These are phyloP conservation scores for Emiliania huxleyi DNA, from an alignment of 78 protist species.

Conservation along the genomic window DNA sequence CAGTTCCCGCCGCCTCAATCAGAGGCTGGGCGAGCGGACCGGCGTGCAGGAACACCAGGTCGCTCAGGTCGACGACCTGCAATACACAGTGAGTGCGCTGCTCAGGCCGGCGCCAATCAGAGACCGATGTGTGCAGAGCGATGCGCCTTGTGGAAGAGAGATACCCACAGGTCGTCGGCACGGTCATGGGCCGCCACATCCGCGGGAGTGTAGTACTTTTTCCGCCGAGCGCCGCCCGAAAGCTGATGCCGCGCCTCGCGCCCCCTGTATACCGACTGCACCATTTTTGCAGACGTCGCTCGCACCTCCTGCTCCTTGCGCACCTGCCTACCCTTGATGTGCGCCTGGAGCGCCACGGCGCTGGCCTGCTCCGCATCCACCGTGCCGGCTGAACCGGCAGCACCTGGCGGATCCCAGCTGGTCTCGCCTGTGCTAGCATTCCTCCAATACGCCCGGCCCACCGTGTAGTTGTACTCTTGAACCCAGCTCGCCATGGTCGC, in stretches of 20 bases:
- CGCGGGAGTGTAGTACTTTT: conserved; percentile 39
- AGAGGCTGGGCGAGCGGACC: conserved; percentile 32
- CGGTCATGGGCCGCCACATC: conserved; percentile 54
- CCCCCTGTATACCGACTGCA: neutral
- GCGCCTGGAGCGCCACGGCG: neutral
- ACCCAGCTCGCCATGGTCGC: too few relatives aligned
- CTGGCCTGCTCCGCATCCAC: neutral
- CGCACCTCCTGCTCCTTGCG: neutral
- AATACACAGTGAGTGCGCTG: neutral
- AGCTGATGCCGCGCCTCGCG: neutral
- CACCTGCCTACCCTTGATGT: neutral
- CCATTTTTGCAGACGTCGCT: neutral
- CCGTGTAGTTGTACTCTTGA: too few relatives aligned
- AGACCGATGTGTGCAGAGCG: neutral
- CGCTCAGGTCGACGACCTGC: conserved; percentile 53
- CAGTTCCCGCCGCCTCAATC: conserved; percentile 57
- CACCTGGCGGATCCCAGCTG: too few relatives aligned
- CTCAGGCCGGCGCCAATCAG: neutral
- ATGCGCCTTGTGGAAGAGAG: conserved; percentile 26
- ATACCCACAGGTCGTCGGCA: conserved; percentile 47
- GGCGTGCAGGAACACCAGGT: conserved; percentile 3
- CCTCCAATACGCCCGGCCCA: too few relatives aligned
- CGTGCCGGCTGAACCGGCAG: too few relatives aligned
- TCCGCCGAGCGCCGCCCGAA: neutral
- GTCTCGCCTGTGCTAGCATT: too few relatives aligned